phyloP scores from a whole-genome alignment of 2,329 filamentous ascomycete genomes.

The Neoscytalidium dimidiatum region DNA sequence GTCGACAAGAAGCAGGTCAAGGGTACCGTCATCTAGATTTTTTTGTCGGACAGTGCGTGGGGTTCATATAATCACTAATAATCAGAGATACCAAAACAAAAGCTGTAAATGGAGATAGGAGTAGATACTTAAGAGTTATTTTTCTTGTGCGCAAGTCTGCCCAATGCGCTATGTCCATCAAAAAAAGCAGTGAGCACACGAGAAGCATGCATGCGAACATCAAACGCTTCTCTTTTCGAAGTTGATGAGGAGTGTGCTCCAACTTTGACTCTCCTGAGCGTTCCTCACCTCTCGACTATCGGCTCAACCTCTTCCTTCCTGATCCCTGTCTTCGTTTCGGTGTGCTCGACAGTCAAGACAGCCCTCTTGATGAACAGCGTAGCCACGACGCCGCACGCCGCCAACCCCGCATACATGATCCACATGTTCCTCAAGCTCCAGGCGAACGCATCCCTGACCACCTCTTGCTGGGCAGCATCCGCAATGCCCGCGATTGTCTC shows the following conservation, averaged over 20 bases:
- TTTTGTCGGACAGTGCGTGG: no score
- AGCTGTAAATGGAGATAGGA: neutral
- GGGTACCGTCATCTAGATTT: slow-evolving; percentile 21
- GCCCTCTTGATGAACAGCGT: slow-evolving; percentile 42
- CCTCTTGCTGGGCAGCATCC: slow-evolving; percentile 43
- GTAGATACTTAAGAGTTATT: no score
- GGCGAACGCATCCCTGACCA: slow-evolving; percentile 47
- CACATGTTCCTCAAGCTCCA: slow-evolving; percentile 49
- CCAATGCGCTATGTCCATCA: no score
- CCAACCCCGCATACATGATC: slow-evolving; percentile 47
- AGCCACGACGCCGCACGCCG: slow-evolving; percentile 41
- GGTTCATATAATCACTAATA: neutral
- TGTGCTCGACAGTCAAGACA: slow-evolving; percentile 45
- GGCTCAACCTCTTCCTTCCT: neutral
- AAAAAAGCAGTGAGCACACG: neutral
- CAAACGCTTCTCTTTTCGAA: neutral
- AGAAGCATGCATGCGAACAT: no score
- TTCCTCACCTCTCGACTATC: neutral
- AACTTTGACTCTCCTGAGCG: no score
- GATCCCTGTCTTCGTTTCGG: slow-evolving; percentile 50
- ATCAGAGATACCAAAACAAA: neutral
- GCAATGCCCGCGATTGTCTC: slow-evolving; percentile 55
- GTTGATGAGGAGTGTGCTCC: no score
- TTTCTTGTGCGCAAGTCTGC: no score
- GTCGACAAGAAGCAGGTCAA: slow-evolving; percentile 22